A percentile compares a stretch with the other conserved stretches of the same genome.
Conservation (phyloP, 148 eudicot species). For the Spergularia bocconei region DNA sequence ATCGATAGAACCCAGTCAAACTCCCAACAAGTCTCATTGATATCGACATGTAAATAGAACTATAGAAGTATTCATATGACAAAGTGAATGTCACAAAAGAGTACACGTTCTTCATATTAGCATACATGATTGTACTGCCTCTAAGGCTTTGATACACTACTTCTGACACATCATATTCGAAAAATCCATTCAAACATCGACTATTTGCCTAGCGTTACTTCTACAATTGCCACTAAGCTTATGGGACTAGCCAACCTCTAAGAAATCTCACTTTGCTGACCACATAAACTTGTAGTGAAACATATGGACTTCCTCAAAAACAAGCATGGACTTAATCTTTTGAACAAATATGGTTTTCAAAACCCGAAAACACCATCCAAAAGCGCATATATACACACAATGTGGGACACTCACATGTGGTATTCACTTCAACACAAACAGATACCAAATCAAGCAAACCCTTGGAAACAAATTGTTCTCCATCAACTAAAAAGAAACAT, state of each 20-base stretch:
- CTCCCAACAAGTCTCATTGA: background rate
- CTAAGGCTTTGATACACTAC: background rate
- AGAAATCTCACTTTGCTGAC: background rate
- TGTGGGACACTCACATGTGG: too few relatives aligned
- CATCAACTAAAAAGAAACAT: background rate
- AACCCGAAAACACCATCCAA: background rate
- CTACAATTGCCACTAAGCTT: background rate
- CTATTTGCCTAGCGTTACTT: background rate
- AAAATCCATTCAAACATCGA: background rate
- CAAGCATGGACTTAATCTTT: background rate
- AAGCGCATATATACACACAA: background rate
- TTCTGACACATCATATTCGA: background rate
- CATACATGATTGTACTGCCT: background rate
- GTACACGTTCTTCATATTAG: background rate
- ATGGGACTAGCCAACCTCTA: background rate
- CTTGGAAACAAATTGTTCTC: background rate
- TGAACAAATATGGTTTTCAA: background rate
- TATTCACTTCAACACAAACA: too few relatives aligned
- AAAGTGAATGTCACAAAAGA: background rate
- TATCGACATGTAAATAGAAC: background rate
- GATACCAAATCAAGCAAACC: too few relatives aligned
- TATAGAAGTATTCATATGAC: background rate
- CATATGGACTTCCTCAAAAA: background rate
- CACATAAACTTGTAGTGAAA: background rate
- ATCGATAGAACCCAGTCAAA: background rate